phyloP scores from a whole-genome alignment of 306 rosid genomes.

The Oemleria cerasiformis region DNA sequence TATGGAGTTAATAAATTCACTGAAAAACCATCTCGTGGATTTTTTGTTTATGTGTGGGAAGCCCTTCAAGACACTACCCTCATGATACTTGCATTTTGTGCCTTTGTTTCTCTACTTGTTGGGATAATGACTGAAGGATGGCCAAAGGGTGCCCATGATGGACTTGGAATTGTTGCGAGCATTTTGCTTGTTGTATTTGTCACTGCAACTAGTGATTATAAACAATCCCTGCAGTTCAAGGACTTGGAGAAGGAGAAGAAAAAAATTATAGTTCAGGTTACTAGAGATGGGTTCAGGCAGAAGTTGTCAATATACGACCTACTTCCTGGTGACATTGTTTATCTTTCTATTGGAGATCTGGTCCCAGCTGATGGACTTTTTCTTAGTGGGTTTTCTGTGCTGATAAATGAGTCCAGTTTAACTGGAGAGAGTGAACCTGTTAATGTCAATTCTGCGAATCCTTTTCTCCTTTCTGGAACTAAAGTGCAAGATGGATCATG shows the following conservation, averaged over 20 bases:
- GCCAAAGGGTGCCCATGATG: slow-evolving; percentile 99
- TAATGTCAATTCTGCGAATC: slow-evolving; percentile 49
- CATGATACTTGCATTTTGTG: slow-evolving; percentile 86
- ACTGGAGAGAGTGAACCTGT: slow-evolving; percentile 99
- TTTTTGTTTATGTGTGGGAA: slow-evolving; percentile 89
- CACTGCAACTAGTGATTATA: slow-evolving; percentile 92
- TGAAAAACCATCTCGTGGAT: slow-evolving; percentile 79
- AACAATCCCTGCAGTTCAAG: slow-evolving; percentile 93
- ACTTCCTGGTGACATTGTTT: slow-evolving; percentile 94
- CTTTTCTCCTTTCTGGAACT: slow-evolving; percentile 95
- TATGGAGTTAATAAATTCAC: slow-evolving; percentile 86
- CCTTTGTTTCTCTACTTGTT: slow-evolving; percentile 75
- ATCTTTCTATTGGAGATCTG: slow-evolving; percentile 88
- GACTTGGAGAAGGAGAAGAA: slow-evolving; percentile 97
- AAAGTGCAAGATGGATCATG: slow-evolving; percentile 98
- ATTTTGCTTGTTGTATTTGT: slow-evolving; percentile 95
- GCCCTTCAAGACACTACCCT: slow-evolving; percentile 98
- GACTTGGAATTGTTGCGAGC: slow-evolving; percentile 98
- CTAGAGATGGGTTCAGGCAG: slow-evolving; percentile 80
- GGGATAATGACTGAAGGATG: slow-evolving; percentile 91
- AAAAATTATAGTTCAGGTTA: slow-evolving; percentile 77
- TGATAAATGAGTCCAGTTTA: slow-evolving; percentile 91
- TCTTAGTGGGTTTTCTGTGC: slow-evolving; percentile 75
- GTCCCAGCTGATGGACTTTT: slow-evolving; percentile 98
- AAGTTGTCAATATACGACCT: slow-evolving; percentile 87